These are phyloP conservation scores for Starmerella etchellsii DNA, from an alignment of 805 yeast genomes.

Conservation along the genomic window DNA sequence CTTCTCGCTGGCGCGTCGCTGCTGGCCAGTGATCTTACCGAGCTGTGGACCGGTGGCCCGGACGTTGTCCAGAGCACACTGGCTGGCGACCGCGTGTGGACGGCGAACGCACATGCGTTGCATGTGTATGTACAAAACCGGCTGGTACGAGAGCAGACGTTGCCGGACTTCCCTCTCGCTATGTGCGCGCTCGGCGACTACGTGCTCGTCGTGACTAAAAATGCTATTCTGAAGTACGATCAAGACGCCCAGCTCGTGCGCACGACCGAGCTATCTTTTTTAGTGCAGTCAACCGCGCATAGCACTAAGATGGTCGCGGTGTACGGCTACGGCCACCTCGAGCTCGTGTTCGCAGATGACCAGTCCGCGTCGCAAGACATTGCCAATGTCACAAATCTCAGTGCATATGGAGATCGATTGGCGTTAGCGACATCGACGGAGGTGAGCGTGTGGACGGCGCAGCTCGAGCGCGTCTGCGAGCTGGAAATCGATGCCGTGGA, in stretches of 20 bases:
- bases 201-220: neutral
- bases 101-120: neutral
- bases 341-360: neutral
- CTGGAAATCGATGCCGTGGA: neutral
- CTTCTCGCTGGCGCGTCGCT: neutral
- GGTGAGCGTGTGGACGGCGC: neutral
- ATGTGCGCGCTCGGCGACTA: neutral
- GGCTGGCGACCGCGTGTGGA: neutral
- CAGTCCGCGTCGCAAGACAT: neutral
- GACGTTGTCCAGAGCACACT: neutral
- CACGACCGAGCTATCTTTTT: neutral
- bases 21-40: neutral
- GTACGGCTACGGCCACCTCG: neutral
- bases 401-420: neutral
- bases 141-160: too few relatives aligned
- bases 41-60: neutral
- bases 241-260: neutral
- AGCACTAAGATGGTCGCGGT: neutral
- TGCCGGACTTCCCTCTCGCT: neutral
- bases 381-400: neutral
- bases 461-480: neutral
- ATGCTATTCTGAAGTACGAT: neutral
- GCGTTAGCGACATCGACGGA: neutral
- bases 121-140: neutral
- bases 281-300: neutral